phyloP scores from a whole-genome alignment of 2,329 filamentous ascomycete genomes.

The Sordariomycetes sp. region DNA sequence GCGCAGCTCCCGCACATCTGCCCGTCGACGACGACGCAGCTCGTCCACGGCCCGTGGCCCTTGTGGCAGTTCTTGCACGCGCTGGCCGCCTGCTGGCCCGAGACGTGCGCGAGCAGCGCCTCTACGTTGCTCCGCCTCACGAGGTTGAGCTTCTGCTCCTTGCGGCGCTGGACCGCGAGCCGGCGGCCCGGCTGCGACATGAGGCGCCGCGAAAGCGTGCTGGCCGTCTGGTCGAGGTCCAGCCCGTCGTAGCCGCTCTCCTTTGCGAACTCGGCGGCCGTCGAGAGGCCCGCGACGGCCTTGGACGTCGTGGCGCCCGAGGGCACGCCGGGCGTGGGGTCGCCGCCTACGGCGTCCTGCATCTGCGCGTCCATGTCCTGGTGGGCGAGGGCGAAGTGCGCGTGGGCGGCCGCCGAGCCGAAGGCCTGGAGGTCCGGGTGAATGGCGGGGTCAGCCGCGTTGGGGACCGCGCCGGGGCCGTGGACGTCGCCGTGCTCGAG shows the following conservation, averaged over 20 bases:
- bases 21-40: conserved; percentile 44
- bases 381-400: conserved; percentile 6
- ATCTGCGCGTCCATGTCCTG: conserved; percentile 11
- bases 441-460: conserved; percentile 10
- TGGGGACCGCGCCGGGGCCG: conserved; percentile 10
- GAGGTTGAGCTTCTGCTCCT: conserved; percentile 40
- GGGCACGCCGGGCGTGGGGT: not conserved
- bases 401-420: conserved; percentile 6
- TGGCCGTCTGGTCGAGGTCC: conserved; percentile 26
- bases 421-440: conserved; percentile 14
- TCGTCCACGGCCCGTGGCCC: conserved; percentile 44
- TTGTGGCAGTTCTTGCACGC: conserved; percentile 48
- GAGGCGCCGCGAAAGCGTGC: conserved; percentile 40
- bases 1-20: conserved; percentile 49
- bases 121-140: conserved; percentile 46
- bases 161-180: conserved; percentile 36
- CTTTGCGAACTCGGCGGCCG: conserved; percentile 32
- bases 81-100: conserved; percentile 30
- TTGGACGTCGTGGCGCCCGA: conserved; percentile 5
- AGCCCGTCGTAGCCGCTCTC: conserved; percentile 32
- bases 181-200: conserved; percentile 33
- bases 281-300: conserved; percentile 10
- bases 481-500: conserved; percentile 19
- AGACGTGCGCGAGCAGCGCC: conserved; percentile 42
- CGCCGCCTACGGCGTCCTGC: conserved; percentile 6